A percentile compares a stretch with the other conserved stretches of the same genome.
These are phyloP conservation scores for Penicillium sp. DNA, from an alignment of 2,329 filamentous ascomycete species.

Conservation along the genomic window DNA sequence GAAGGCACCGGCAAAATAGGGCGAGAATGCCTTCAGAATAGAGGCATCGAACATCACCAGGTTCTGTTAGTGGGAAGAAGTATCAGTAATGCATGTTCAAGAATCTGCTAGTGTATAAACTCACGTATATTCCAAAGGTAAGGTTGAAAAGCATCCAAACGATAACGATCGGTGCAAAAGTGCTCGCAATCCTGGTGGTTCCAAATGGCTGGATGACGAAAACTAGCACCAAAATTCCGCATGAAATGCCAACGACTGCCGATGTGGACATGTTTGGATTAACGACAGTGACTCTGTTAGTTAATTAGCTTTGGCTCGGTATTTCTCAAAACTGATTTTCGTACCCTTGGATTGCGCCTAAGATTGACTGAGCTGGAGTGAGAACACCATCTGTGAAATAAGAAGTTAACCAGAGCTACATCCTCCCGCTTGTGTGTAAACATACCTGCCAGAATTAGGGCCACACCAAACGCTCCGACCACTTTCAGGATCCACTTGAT, in stretches of 20 bases:
- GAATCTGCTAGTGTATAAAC: not conserved
- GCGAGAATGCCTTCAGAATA: conserved; percentile 55
- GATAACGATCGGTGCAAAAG: conserved; percentile 57
- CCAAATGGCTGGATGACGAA: conserved; percentile 59
- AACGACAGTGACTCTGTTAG: conserved; percentile 37
- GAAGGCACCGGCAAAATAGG: conserved; percentile 51
- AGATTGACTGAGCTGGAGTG: conserved; percentile 58
- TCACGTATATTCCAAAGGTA: conserved; percentile 53
- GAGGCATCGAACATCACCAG: conserved; percentile 47
- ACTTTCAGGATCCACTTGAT: conserved; percentile 51
- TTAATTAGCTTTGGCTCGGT: not conserved
- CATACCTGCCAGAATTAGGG: conserved; percentile 52
- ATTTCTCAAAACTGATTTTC: conserved; percentile 28
- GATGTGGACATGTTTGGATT: conserved; percentile 47
- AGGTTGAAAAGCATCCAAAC: conserved; percentile 57
- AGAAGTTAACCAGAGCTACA: not conserved
- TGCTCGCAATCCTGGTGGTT: conserved; percentile 48
- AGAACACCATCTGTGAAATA: conserved; percentile 50
- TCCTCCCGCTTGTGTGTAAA: not conserved
- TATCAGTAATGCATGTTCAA: not conserved
- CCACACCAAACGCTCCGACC: conserved; percentile 55
- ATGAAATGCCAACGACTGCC: conserved; percentile 53
- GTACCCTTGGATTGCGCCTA: conserved; percentile 56
- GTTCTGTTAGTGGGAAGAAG: conserved; percentile 29
- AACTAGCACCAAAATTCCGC: conserved; percentile 54